phyloP scores from a whole-genome alignment of 2,329 filamentous ascomycete genomes.

The Aureobasidium leucospermi region DNA sequence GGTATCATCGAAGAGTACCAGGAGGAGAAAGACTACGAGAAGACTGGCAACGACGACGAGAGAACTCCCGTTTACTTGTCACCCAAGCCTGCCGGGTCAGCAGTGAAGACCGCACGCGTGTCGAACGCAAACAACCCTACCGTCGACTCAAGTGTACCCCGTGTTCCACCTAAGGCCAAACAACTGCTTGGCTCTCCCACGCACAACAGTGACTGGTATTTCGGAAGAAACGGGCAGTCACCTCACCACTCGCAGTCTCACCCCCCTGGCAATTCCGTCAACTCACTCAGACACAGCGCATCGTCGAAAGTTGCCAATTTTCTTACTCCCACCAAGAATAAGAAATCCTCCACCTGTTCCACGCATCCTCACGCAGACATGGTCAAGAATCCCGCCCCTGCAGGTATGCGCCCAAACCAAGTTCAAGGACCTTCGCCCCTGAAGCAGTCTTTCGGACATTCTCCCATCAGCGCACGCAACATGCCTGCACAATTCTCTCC shows the following conservation, averaged over 20 bases:
- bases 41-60: constrained; percentile 28
- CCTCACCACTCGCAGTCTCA: background rate
- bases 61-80: constrained; percentile 22
- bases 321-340: background rate
- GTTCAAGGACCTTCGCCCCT: background rate
- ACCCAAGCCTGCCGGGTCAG: background rate
- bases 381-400: background rate
- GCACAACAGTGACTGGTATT: background rate
- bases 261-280: background rate
- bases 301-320: background rate
- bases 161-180: constrained; percentile 10
- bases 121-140: background rate
- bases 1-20: constrained; percentile 33
- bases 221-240: background rate
- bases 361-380: background rate
- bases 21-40: constrained; percentile 25
- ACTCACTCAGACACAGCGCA: background rate
- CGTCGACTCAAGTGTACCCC: background rate
- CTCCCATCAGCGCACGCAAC: background rate
- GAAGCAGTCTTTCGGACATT: background rate
- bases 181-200: constrained; percentile 7
- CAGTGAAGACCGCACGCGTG: background rate
- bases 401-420: background rate
- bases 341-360: background rate
- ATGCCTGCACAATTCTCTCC: background rate